Evolutionary conservation across 2,329 filamentous ascomycete species (phyloP).

Genomic region (Calonectria pauciramosa): DNA sequence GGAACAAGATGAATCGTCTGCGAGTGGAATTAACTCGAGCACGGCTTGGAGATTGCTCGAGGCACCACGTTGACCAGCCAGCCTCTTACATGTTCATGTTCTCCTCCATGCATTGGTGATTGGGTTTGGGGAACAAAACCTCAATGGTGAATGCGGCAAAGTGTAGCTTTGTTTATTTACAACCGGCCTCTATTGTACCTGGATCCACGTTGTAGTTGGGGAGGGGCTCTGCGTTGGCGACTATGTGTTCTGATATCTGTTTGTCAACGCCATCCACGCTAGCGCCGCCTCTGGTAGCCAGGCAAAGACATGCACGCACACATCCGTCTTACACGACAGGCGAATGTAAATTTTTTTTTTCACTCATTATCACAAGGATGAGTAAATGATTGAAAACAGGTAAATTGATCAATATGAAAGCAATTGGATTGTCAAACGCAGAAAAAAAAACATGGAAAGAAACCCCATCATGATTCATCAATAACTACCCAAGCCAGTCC

Average conservation of each 20-base stretch:
- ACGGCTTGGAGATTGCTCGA: background rate
- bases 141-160: background rate
- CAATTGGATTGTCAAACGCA: background rate
- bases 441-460: background rate
- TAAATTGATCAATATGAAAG: background rate
- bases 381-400: background rate
- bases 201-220: background rate
- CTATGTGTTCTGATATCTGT: background rate
- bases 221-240: background rate
- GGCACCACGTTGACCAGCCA: background rate
- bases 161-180: background rate
- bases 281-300: background rate
- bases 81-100: background rate
- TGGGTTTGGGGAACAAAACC: background rate
- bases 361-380: background rate
- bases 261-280: background rate
- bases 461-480: background rate
- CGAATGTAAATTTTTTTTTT: background rate
- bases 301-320: background rate
- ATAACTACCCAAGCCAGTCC: conserved; percentile 5
- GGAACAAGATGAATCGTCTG: background rate
- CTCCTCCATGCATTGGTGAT: background rate
- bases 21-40: background rate
- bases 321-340: background rate
- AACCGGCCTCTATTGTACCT: background rate